Conservation (phyloP, 345 rosid genomes). For the Murraya koenigii region DNA sequence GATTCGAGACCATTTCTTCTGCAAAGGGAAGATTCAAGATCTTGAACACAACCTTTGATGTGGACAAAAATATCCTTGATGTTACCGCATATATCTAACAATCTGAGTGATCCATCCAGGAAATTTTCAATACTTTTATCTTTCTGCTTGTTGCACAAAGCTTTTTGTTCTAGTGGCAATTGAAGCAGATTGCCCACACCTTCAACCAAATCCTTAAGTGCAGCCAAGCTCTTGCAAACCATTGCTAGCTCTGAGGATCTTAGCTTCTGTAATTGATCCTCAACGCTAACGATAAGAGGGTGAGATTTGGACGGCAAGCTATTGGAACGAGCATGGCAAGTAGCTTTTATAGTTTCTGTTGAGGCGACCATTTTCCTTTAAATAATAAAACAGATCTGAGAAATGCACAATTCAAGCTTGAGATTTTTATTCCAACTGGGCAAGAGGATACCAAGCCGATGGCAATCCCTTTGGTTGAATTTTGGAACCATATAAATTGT, state of each 20-base stretch:
- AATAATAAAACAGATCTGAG: not conserved
- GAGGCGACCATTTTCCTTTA: not conserved
- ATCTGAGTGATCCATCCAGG: conserved; percentile 18
- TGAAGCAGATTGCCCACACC: conserved; percentile 16
- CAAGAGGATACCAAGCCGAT: no score
- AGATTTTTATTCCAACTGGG: no score
- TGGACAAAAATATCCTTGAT: conserved; percentile 13
- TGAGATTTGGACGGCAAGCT: conserved; percentile 33
- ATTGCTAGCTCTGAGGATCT: conserved; percentile 20
- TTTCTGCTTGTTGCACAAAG: not conserved
- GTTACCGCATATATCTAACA: conserved; percentile 23
- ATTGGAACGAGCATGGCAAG: conserved; percentile 24
- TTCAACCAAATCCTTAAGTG: conserved; percentile 16
- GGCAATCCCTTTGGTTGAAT: not conserved
- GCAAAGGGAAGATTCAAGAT: conserved; percentile 17
- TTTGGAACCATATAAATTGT: not conserved
- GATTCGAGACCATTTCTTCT: conserved; percentile 8
- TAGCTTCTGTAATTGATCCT: conserved; percentile 20
- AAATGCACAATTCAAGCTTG: not conserved
- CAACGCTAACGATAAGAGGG: conserved; percentile 17
- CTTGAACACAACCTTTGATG: conserved; percentile 14
- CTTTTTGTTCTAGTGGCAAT: conserved; percentile 14
- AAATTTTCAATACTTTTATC: conserved; percentile 11
- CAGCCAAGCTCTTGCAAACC: conserved; percentile 7
- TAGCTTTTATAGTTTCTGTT: conserved; percentile 10